Evolutionary conservation across 228 moss, liverwort and hornwort genomes (phyloP).

Genomic region (Sphagnum magellanicum): DNA sequence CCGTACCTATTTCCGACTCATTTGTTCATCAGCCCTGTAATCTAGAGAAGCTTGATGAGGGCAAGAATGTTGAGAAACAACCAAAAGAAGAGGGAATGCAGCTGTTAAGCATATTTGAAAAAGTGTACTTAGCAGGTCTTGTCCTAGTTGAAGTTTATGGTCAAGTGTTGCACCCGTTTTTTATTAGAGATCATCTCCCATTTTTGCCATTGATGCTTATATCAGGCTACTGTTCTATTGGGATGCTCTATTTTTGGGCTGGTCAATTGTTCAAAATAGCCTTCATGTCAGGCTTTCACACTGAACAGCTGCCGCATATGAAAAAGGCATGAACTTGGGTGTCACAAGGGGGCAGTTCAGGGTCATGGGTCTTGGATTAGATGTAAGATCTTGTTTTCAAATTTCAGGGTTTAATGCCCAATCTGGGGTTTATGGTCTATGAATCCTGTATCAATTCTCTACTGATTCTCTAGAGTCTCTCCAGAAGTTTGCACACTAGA

Average conservation of each 20-base stretch:
- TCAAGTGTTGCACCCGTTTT: conserved; percentile 46
- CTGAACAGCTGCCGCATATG: no score
- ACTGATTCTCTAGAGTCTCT: no score
- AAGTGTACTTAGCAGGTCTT: conserved; percentile 48
- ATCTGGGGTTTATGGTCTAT: no score
- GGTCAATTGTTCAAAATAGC: conserved; percentile 16
- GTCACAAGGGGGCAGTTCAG: no score
- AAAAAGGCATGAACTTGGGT: no score
- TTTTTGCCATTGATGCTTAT: conserved; percentile 79
- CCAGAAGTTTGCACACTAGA: no score
- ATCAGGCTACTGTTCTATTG: conserved; percentile 72
- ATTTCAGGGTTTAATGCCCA: no score
- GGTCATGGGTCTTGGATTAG: no score
- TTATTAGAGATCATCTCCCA: conserved; percentile 51
- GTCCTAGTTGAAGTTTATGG: conserved; percentile 59
- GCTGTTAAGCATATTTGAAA: conserved; percentile 16
- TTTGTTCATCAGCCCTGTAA: neutral
- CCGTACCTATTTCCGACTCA: neutral
- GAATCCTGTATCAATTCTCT: no score
- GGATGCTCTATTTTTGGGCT: conserved; percentile 61
- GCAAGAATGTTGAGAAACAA: neutral
- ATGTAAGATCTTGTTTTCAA: no score
- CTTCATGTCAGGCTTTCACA: no score
- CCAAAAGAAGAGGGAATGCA: conserved; percentile 1
- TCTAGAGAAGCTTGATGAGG: neutral